Base-by-base conservation (phyloP, 495 filamentous ascomycete genomes). In the Aspergillus heteromorphus region DNA sequence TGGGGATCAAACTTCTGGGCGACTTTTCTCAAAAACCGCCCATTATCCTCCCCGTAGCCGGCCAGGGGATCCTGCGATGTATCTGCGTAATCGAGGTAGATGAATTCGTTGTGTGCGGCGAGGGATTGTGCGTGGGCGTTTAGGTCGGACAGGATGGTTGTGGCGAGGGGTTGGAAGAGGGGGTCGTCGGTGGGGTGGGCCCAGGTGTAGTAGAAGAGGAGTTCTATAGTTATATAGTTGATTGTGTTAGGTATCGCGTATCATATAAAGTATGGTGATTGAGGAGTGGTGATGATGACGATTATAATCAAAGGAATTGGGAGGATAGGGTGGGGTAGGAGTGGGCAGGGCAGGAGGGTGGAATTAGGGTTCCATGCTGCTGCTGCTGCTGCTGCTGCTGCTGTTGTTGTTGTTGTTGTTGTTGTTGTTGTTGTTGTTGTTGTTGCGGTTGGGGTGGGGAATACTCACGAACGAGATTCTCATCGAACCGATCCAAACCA, bases 41-140 rank as follows among this genome's bases (percentile, higher is more conserved):
- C n/a, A n/a, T 73, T 82, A 18, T 65, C 64, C 23, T 41, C 58
- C 0, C 80, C 80, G 63, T 81, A 83, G 5, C 77, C 69, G 0
- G 52, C 61, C 11, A 82, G 70, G 0, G 73, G 69, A 49, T 76
- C 60, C 65, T 82, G 80, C 13, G 45, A 58, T 6, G 16, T 45
- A 29, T 64, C 63, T 6, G 77, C 73, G 55, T 82, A 70, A 49
- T 70, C 67, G 38, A 67, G 48, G 54, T 70, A 67, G 43, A 67
- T 55, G 18, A 56, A 64, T 51, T 64, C 56, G 45, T 58, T 60
- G 43, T 51, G 31, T 4, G 58, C 57, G 6, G 65, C 70, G 40
- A 57, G 50, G 9, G 58, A 51, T 27, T 64, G 56, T 2, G 70
- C 63, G 45, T 59, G 59, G 4, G 30, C 52, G 20, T 67, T 53